Base-by-base conservation (phyloP, 768 basidiomycete species). In the Heimioporus sp. region DNA sequence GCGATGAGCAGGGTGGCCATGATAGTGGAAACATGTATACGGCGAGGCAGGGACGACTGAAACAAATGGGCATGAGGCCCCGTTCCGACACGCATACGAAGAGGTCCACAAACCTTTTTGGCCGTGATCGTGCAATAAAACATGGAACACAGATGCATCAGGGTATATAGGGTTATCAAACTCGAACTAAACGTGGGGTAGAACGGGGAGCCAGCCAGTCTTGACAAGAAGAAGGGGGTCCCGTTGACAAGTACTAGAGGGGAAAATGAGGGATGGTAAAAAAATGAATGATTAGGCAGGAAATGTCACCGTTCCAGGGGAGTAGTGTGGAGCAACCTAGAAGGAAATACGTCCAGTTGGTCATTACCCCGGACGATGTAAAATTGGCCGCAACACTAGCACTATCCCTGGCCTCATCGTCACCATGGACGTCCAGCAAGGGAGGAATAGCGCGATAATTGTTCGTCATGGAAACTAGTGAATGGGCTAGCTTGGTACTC, bases 221-320 rank as follows among this genome's bases (percentile, higher is more conserved):
- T 77, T 1, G 86, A 80, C 28, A 86, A 66, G 64, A 94, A 89
- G 66, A 85, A 90, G 0, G 92, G 88, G 46, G 83, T 83, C 0
- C 89, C 89, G 16, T 88, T 94, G 28, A 93, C 91, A 62, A 93
- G 74, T 0, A 83, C 92, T 94, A 35, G 34, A 12, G 19, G 24
- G 30, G 24, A 15, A 30, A 10, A 32, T 39, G 28, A 51, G 36
- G 45, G 46, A 13, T 16, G 16, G 6, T 15, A 12, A 12, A 45
- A 35, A n/a, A 12, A 32, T 17, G 24, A 40, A 13, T 28, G 10
- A 5, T 4, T 46, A 41, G 44, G 34, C 35, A 31, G 24, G 19
- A n/a, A 3, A 6, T 64, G 80, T 59, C 65, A 91, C 92, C 90
- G 66, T 92, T 93, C 90, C 91, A 95, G 24, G 89, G 85, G 17